Evolutionary conservation across 2,329 filamentous ascomycete genomes (phyloP), one percentile per base, ranked within the genome.

Genomic region (Epichloe brachyelytri): DNA sequence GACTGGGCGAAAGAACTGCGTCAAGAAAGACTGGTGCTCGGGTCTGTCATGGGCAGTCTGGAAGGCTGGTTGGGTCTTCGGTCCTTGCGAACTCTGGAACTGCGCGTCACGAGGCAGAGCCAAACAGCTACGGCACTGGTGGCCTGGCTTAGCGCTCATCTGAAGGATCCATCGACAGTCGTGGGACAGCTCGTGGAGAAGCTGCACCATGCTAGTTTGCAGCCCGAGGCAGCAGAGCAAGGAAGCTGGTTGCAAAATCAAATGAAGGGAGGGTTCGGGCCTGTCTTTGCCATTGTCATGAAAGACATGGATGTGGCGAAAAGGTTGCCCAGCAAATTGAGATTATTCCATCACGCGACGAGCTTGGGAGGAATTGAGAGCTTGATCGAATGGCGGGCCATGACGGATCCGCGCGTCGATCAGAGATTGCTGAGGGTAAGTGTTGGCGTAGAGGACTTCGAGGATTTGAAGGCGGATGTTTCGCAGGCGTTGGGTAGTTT

Each of bases 321-420:
- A 57, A 67, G 71, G 33, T 68, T 98, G 56, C 93, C 93, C 3
- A 86, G 83, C 61, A 86, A 86, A 66, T 69, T 97, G 64, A 64
- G 74, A 2, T 76, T 95, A 43, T 97, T 97, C 72, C 88, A 95
- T 60, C 93, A 98, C 68, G 93, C 93, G 5, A 98, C 93, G 2
- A 94, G 87, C 65, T 69, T 97, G 30, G 93, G 93, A 2, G 91
- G 93, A 4, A 88, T 97, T 10, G 93, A 97, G 77, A 93, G 88
- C 62, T 69, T 97, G 71, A 90, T 98, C 59, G 93, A 98, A 76
- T 98, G 93, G 93, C 77, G 93, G 53, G 80, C 85, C 46, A 93
- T 98, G 88, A 84, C 82, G 53, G 93, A 98, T 72, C 60, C 68
- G 3, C 73, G 65, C 1, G 82, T 94, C 39, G 87, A 94, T 62